Base-by-base conservation (phyloP, 495 filamentous ascomycete species). In the Chaetomidium leptoderma region DNA sequence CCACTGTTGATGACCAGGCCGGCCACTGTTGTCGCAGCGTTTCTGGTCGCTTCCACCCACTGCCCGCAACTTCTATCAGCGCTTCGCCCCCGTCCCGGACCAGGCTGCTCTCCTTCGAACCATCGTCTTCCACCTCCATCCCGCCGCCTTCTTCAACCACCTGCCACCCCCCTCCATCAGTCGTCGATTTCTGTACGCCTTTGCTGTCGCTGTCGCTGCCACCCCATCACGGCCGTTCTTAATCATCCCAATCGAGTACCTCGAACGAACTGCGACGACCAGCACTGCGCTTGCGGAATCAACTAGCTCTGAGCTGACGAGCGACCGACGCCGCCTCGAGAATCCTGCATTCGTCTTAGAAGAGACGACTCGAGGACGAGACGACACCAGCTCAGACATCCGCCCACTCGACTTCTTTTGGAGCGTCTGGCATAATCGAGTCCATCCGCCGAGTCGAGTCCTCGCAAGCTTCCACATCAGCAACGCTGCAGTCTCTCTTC, bases 11-110 rank as follows among this genome's bases (percentile, higher is more conserved):
- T 59, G 64, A 66, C 64, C 63, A 42, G 43, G 19, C 47, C 32
- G 57, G 37, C 64, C 63, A 53, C 46, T 47, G 54, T 24, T 51
- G 60, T 57, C 46, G 32, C 59, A 70, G 67, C 62, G 58, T 59
- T 71, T 71, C 69, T 57, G 65, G 67, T 54, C 48, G 42, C 65
- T 71, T 71, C 69, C 63, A 70, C 57, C 51, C 45, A 46, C 61
- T 63, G 57, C 66, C 51, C 57, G 60, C 64, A 59, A 59, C 64
- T 69, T 74, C 72, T 61, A 70, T 54, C 63, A 60, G 42, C 42
- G 60, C 60, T 46, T 42, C 53, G 50, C 59, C 63, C 59, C 60
- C 65, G 53, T 58, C 65, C 62, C 62, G 21, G 21, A 55, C 47
- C 60, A 27, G 21, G 55, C 57, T 36, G 35, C 46, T 43, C 26